Evolutionary conservation across 331 rosid genomes (phyloP).

Genomic region (Spiraea crenata): DNA sequence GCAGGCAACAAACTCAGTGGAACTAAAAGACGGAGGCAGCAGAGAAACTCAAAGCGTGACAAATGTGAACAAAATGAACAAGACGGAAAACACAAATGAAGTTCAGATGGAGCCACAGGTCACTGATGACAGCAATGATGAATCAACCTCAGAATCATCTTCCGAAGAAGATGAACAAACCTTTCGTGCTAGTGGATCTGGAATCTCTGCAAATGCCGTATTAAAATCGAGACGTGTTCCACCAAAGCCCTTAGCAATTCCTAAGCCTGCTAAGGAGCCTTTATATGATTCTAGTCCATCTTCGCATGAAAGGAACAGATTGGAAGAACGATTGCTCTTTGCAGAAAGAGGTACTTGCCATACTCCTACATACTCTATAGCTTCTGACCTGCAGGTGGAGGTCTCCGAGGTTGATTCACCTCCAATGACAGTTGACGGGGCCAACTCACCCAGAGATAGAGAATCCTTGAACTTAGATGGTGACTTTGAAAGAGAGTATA

Average conservation of each 20-base stretch:
- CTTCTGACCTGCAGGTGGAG: slow-evolving; percentile 94
- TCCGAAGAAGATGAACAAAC: slow-evolving; percentile 22
- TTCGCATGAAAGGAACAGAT: slow-evolving; percentile 31
- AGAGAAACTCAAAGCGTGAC: slow-evolving; percentile 11
- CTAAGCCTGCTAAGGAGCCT: slow-evolving; percentile 31
- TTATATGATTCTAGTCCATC: slow-evolving; percentile 36
- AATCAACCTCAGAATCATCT: slow-evolving; percentile 35
- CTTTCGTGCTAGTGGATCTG: slow-evolving; percentile 17
- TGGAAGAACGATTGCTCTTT: slow-evolving; percentile 38
- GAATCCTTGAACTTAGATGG: slow-evolving; percentile 57
- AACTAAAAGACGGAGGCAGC: slow-evolving; percentile 20
- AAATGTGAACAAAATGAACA: slow-evolving; percentile 12
- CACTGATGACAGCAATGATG: slow-evolving; percentile 28
- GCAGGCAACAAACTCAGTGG: slow-evolving; percentile 15
- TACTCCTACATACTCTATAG: slow-evolving; percentile 65
- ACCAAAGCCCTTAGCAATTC: slow-evolving; percentile 22
- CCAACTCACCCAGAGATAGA: slow-evolving; percentile 49
- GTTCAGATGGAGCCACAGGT: slow-evolving; percentile 23
- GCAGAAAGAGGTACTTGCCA: slow-evolving; percentile 39
- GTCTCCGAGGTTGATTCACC: slow-evolving; percentile 81
- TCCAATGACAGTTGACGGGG: slow-evolving; percentile 50
- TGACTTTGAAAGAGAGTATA: slow-evolving; percentile 56
- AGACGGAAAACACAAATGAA: slow-evolving; percentile 29
- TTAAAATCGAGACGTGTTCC: slow-evolving; percentile 24
- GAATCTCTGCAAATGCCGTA: slow-evolving; percentile 20